Conservation (phyloP, 208 protist species). For the Crithidia sp. region DNA sequence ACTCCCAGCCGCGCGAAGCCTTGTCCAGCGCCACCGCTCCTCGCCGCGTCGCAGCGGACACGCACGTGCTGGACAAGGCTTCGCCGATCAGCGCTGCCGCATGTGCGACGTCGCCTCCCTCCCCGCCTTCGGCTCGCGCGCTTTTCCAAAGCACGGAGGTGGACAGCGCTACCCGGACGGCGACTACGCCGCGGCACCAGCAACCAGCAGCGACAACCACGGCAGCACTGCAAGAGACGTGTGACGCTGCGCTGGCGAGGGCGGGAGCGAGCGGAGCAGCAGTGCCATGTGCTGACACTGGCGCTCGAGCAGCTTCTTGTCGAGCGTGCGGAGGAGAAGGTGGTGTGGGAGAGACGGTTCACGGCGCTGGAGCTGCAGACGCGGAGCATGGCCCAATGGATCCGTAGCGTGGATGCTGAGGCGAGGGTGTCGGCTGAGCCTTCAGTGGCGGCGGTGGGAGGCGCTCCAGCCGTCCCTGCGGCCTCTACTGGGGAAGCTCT, state of each 20-base stretch:
- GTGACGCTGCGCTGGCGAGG: conserved; percentile 25
- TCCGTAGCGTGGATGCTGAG: conserved; percentile 30
- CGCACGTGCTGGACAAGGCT: conserved; percentile 4
- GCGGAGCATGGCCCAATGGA: conserved; percentile 24
- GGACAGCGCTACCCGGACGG: conserved; percentile 5
- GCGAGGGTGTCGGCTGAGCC: background rate
- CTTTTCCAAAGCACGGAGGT: conserved; percentile 30
- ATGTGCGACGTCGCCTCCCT: conserved; percentile 13
- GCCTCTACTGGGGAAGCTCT: background rate
- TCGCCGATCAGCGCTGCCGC: conserved; percentile 5
- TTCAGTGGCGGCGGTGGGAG: background rate
- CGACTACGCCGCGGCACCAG: background rate
- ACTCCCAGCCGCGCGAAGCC: background rate
- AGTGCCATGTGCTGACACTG: conserved; percentile 30
- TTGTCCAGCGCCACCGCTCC: conserved; percentile 6
- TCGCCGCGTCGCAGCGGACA: background rate
- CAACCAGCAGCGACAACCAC: no score
- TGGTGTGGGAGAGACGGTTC: conserved; percentile 18
- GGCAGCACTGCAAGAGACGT: conserved; percentile 16
- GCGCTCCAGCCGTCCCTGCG: background rate
- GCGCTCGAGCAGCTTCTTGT: conserved; percentile 32
- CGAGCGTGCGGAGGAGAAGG: conserved; percentile 25
- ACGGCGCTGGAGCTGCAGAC: conserved; percentile 31
- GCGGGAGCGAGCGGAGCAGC: conserved; percentile 28
- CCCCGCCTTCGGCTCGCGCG: conserved; percentile 30